Base-by-base conservation (phyloP, 495 filamentous ascomycete genomes). In the Penicillium longicatenatum region DNA sequence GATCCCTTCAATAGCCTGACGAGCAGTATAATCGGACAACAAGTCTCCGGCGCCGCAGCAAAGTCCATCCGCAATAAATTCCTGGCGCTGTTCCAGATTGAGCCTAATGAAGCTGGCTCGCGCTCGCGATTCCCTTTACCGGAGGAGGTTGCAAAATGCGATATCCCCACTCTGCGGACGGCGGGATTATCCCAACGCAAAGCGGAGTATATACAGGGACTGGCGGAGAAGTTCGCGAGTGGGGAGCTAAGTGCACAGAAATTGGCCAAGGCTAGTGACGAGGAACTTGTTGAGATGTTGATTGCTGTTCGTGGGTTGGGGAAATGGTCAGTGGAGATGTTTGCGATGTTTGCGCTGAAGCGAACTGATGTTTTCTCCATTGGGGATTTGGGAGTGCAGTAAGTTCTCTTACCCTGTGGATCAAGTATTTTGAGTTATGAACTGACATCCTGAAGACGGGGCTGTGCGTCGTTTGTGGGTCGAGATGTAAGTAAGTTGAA, bases 311-410 rank as follows among this genome's bases (percentile, higher is more conserved):
- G 93, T 33, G 94, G 94, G 4, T 71, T 98, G 50, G 94, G 94
- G 3, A 79, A 75, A 58, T 98, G 95, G 94, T 91, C 87, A 52
- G 94, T 93, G 20, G 93, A 97, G 79, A 98, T 97, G 93, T 98
- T 98, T 75, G 88, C 92, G 58, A 89, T 88, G 67, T 98, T 98
- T 72, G 88, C 82, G 11, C 74, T 98, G 44, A 97, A 96, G 81
- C 80, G 95, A 22, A 87, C 89, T 80, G 93, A 98, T 78, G 88
- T 98, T 24, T 96, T 98, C 65, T 91, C 89, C 6, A 86, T 89
- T 16, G 95, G 94, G 0, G 94, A 98, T 78, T 71, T 98, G 66
- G 94, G 94, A 16, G 91, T 98, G 50, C 93, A 97, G 85, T 87
- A 71, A 74, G 84, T 78, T 50, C 20, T 9, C 35, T 31, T 47